Evolutionary conservation across 352 stramenopile genomes (phyloP).

Genomic region (Pythium dissimile): DNA sequence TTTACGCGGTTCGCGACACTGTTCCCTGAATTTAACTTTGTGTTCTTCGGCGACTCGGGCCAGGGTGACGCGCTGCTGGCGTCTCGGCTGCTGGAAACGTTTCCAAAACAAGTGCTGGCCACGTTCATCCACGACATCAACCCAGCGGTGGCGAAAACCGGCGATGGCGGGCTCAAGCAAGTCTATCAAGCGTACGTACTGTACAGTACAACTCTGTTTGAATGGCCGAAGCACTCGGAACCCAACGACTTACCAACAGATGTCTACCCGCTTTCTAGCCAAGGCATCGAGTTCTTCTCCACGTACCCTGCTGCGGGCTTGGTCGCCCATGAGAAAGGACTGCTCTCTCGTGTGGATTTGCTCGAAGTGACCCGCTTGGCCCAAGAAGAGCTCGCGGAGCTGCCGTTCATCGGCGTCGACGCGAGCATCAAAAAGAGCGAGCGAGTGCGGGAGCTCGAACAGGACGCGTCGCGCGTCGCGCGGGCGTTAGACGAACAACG

Average conservation of each 20-base stretch:
- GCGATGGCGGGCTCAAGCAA: conserved; percentile 59
- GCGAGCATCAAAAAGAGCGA: conserved; percentile 33
- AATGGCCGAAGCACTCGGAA: neutral
- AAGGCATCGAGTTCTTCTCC: conserved; percentile 72
- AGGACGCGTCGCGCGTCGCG: conserved; percentile 35
- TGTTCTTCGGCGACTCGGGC: conserved; percentile 83
- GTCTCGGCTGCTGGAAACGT: conserved; percentile 52
- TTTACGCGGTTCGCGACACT: conserved; percentile 72
- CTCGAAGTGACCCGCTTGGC: conserved; percentile 34
- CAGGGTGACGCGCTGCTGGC: conserved; percentile 76
- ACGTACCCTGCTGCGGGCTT: conserved; percentile 67
- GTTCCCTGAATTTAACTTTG: conserved; percentile 84
- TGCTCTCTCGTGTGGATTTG: conserved; percentile 55
- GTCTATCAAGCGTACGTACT: conserved; percentile 55
- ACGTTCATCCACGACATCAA: conserved; percentile 84
- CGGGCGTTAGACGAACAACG: neutral
- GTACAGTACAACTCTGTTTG: too few relatives aligned
- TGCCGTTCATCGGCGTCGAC: conserved; percentile 44
- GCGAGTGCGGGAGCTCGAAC: conserved; percentile 31
- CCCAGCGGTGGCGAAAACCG: conserved; percentile 43
- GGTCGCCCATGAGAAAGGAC: conserved; percentile 47
- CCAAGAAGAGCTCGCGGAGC: conserved; percentile 42
- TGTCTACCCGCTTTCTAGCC: conserved; percentile 24
- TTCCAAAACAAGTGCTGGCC: conserved; percentile 55
- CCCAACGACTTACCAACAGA: neutral